These are phyloP conservation scores for Candida ficus DNA, from an alignment of 805 yeast species.

Conservation along the genomic window DNA sequence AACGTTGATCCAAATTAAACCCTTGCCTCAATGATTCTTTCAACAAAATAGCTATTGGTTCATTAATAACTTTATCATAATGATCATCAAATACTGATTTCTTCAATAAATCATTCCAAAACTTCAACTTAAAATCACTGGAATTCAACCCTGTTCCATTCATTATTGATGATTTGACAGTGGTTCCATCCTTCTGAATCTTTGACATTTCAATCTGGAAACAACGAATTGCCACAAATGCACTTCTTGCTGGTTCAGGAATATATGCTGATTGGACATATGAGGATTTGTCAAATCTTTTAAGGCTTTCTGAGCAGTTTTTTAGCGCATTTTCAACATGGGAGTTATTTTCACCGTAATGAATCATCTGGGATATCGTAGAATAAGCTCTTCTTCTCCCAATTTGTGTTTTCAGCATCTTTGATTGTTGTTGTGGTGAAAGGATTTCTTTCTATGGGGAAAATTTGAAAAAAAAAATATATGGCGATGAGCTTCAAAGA, in stretches of 20 bases:
- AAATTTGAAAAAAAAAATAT: not conserved
- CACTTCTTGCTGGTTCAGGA: constrained; percentile 58
- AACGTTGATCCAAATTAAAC: constrained; percentile 44
- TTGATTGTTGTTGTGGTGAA: not conserved
- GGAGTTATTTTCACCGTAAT: too few relatives aligned
- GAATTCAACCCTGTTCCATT: constrained; percentile 20
- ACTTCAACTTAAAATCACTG: constrained; percentile 51
- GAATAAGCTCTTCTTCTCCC: too few relatives aligned
- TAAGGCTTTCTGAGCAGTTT: constrained; percentile 24
- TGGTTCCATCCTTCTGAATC: constrained; percentile 33
- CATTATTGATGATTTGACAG: constrained; percentile 2
- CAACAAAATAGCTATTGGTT: constrained; percentile 60
- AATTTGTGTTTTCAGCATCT: too few relatives aligned
- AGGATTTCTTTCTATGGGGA: not conserved
- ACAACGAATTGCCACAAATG: constrained; percentile 58
- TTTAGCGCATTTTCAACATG: not conserved
- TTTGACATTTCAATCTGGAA: constrained; percentile 61
- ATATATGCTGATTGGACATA: constrained; percentile 61
- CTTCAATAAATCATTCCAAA: constrained; percentile 64
- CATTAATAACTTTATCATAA: constrained; percentile 40
- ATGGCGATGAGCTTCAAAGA: not conserved
- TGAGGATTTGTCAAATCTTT: constrained; percentile 55
- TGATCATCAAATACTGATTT: constrained; percentile 36
- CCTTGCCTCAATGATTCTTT: constrained; percentile 46
- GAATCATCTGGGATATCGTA: too few relatives aligned